Conservation (phyloP, 331 rosid species). For the Malus hybrid region DNA sequence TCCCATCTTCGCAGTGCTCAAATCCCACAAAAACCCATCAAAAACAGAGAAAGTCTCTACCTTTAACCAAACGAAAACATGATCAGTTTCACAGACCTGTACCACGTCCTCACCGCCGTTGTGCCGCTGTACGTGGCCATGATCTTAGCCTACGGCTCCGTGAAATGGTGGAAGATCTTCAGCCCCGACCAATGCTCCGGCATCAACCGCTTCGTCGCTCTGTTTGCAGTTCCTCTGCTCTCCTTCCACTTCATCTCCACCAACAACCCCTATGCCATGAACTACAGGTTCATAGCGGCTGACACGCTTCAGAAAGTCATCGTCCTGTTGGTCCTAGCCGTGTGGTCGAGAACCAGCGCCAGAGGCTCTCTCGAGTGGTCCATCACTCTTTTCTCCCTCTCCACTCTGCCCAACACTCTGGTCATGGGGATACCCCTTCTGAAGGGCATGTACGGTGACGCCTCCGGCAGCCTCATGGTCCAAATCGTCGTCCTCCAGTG, state of each 20-base stretch:
- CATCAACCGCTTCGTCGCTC: conserved; percentile 19
- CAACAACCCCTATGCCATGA: conserved; percentile 75
- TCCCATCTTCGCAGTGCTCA: background rate
- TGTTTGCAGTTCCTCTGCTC: conserved; percentile 72
- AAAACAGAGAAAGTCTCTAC: too few relatives aligned
- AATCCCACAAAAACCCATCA: background rate
- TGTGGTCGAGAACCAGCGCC: conserved; percentile 47
- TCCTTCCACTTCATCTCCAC: conserved; percentile 83
- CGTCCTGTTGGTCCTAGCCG: conserved; percentile 33
- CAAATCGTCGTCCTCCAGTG: conserved; percentile 79
- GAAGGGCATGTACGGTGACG: conserved; percentile 67
- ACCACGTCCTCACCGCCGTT: conserved; percentile 80
- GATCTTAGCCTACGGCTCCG: conserved; percentile 78
- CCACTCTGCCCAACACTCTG: conserved; percentile 71
- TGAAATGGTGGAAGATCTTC: conserved; percentile 36
- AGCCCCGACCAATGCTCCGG: too few relatives aligned
- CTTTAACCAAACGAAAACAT: conserved; percentile 12
- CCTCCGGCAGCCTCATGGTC: conserved; percentile 57
- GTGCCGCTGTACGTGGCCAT: conserved; percentile 85
- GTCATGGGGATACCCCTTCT: conserved; percentile 83
- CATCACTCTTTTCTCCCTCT: conserved; percentile 68
- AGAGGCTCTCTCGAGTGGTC: conserved; percentile 71
- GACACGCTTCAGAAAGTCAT: conserved; percentile 60
- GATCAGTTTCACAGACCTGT: conserved; percentile 54
- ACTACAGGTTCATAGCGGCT: conserved; percentile 65